phyloP scores from a whole-genome alignment of 768 basidiomycete species.

The Hericium rajendrae region DNA sequence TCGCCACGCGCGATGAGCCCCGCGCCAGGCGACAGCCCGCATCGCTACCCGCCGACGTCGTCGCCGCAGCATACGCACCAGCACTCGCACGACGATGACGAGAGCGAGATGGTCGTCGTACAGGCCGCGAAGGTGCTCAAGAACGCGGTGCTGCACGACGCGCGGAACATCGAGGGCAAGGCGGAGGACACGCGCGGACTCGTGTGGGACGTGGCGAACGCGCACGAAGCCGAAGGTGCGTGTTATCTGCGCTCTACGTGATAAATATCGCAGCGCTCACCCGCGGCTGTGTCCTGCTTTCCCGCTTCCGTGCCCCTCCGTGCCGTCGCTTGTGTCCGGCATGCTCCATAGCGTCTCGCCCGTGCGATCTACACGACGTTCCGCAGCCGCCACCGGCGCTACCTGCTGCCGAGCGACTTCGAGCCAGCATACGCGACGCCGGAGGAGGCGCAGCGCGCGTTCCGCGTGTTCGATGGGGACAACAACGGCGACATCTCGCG shows the following conservation, averaged over 20 bases:
- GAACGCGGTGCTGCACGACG: slow-evolving; percentile 67
- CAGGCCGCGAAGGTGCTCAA: slow-evolving; percentile 58
- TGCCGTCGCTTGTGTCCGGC: neutral
- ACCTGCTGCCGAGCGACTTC: slow-evolving; percentile 62
- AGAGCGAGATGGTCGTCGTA: slow-evolving; percentile 32
- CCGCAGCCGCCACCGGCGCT: slow-evolving; percentile 42
- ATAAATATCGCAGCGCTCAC: neutral
- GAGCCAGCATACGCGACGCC: slow-evolving; percentile 54
- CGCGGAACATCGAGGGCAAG: slow-evolving; percentile 53
- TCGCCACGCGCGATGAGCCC: neutral
- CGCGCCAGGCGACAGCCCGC: slow-evolving; percentile 9
- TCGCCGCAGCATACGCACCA: slow-evolving; percentile 2
- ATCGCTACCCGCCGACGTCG: slow-evolving; percentile 33
- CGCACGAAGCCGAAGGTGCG: slow-evolving; percentile 63
- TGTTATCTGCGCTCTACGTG: neutral
- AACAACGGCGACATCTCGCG: slow-evolving; percentile 69
- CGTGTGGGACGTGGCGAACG: slow-evolving; percentile 44
- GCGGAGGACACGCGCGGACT: slow-evolving; percentile 32
- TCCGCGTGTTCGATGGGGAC: slow-evolving; percentile 69
- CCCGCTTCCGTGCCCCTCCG: neutral
- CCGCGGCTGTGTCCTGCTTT: neutral
- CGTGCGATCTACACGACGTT: slow-evolving; percentile 56
- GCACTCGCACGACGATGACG: slow-evolving; percentile 18
- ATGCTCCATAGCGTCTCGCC: slow-evolving; percentile 46
- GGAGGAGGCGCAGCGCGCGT: slow-evolving; percentile 52